phyloP scores from a whole-genome alignment of 2,329 filamentous ascomycete genomes.

The Teratosphaeriaceae sp. region DNA sequence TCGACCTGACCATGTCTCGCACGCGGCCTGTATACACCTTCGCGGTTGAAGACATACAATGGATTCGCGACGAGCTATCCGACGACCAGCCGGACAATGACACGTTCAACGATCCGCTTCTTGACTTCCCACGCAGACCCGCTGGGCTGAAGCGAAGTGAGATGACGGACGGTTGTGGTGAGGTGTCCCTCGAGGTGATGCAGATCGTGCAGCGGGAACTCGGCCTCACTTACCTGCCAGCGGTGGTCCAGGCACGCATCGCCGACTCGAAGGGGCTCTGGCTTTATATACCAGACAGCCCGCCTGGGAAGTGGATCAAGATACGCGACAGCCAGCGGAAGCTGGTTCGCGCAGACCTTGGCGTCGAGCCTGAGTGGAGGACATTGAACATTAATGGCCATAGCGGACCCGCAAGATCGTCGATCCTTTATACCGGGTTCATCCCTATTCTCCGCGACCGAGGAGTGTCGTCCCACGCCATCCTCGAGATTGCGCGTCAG shows the following conservation, averaged over 20 bases:
- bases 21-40: conserved; percentile 34
- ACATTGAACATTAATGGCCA: conserved; percentile 55
- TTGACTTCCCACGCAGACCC: neutral
- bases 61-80: neutral
- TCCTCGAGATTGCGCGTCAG: conserved; percentile 46
- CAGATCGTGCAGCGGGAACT: neutral
- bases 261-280: conserved; percentile 71
- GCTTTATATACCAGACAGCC: conserved; percentile 40
- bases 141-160: conserved; percentile 14
- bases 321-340: conserved; percentile 51
- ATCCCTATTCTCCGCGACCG: conserved; percentile 61
- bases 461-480: conserved; percentile 39
- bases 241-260: conserved; percentile 63
- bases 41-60: conserved; percentile 29
- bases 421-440: conserved; percentile 60
- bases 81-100: conserved; percentile 26
- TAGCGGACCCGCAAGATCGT: conserved; percentile 43
- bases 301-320: neutral
- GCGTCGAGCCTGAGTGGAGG: conserved; percentile 25
- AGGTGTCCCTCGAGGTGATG: neutral
- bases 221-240: conserved; percentile 42
- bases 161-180: conserved; percentile 50
- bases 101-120: conserved; percentile 29
- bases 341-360: conserved; percentile 29
- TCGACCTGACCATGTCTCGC: conserved; percentile 37